Conservation (phyloP, 768 basidiomycete genomes). For the Obba rivulosa region DNA sequence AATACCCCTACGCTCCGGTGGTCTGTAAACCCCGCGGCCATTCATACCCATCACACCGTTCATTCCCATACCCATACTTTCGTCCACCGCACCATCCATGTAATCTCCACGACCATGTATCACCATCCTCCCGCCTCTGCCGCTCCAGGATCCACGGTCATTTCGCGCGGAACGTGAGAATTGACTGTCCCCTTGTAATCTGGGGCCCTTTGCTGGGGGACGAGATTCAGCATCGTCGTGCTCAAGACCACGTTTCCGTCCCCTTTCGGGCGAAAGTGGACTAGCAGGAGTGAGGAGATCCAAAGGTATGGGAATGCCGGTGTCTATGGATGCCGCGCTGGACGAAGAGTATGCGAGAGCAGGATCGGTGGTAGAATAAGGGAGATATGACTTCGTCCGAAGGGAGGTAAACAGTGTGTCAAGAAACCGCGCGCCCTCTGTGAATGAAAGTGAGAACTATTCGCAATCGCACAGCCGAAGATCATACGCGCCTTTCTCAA, state of each 20-base stretch:
- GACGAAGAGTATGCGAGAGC: slow-evolving; percentile 29
- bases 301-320: slow-evolving; percentile 77
- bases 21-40: slow-evolving; percentile 55
- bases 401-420: slow-evolving; percentile 82
- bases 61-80: slow-evolving; percentile 16
- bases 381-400: slow-evolving; percentile 80
- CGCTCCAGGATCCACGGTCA: slow-evolving; percentile 37
- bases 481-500: slow-evolving; percentile 72
- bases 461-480: slow-evolving; percentile 9
- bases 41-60: slow-evolving; percentile 26
- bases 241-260: slow-evolving; percentile 61
- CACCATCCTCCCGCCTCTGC: slow-evolving; percentile 28
- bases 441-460: slow-evolving; percentile 7
- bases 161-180: slow-evolving; percentile 55
- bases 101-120: slow-evolving; percentile 21
- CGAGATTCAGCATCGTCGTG: slow-evolving; percentile 57
- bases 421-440: slow-evolving; percentile 73
- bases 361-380: slow-evolving; percentile 52
- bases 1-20: slow-evolving; percentile 69
- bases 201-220: slow-evolving; percentile 68
- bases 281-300: slow-evolving; percentile 50
- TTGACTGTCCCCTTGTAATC: slow-evolving; percentile 58
- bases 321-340: slow-evolving; percentile 38
- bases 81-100: slow-evolving; percentile 26
- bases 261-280: slow-evolving; percentile 43